phyloP scores from a whole-genome alignment of 2,329 filamentous ascomycete species.

The Talaromyces pinophilus region DNA sequence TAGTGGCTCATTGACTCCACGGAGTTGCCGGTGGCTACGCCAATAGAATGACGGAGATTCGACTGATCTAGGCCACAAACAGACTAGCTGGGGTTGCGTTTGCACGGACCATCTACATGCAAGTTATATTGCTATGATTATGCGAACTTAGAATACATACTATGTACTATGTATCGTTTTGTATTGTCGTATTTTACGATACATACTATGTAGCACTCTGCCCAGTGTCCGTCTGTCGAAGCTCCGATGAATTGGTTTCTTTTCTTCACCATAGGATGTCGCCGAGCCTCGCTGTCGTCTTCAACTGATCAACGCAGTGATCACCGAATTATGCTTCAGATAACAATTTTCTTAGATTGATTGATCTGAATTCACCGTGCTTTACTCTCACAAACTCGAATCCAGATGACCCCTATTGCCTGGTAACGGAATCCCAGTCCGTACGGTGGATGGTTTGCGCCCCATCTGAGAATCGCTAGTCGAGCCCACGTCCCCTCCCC shows the following conservation, averaged over 20 bases:
- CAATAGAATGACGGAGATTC: background rate
- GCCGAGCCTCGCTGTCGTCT: background rate
- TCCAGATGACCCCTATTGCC: background rate
- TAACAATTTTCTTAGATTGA: background rate
- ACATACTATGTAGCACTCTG: background rate
- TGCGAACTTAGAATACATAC: background rate
- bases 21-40: background rate
- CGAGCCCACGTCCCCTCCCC: background rate
- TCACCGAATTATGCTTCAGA: background rate
- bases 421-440: conserved; percentile 1
- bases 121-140: background rate
- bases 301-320: background rate
- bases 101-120: background rate
- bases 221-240: background rate
- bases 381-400: background rate
- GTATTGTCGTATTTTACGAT: background rate
- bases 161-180: background rate
- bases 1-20: background rate
- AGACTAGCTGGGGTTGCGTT: background rate
- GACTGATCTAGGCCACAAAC: background rate
- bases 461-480: conserved; percentile 15
- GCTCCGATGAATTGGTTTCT: background rate
- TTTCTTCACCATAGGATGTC: background rate
- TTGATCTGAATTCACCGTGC: background rate
- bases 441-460: conserved; percentile 7